A percentile compares a stretch with the other conserved stretches of the same genome.
These are phyloP conservation scores for Yamadazyma kitorensis DNA, from an alignment of 805 yeast species.

Conservation along the genomic window DNA sequence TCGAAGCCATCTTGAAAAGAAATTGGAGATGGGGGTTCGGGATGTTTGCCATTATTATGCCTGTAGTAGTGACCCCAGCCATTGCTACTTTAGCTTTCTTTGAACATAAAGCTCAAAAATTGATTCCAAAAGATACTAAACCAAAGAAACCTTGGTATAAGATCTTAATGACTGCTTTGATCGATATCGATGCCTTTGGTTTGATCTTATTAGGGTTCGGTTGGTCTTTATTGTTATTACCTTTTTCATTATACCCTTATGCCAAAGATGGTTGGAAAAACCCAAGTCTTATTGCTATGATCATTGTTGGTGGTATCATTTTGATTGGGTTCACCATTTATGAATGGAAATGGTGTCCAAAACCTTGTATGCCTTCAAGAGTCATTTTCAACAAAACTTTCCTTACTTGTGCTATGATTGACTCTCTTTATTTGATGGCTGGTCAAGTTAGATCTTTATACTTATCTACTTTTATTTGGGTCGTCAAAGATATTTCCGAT, in stretches of 20 bases:
- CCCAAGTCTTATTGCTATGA: conserved; percentile 43
- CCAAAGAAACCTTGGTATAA: background rate
- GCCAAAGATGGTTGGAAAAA: conserved; percentile 34
- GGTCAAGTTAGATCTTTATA: conserved; percentile 27
- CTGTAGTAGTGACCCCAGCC: conserved; percentile 36
- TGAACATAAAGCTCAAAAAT: conserved; percentile 27
- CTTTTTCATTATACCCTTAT: conserved; percentile 32
- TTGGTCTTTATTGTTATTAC: conserved; percentile 36
- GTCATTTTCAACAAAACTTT: conserved; percentile 33
- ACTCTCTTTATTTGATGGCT: conserved; percentile 28
- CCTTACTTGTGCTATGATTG: conserved; percentile 30
- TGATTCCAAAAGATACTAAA: conserved; percentile 6
- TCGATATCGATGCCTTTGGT: conserved; percentile 39
- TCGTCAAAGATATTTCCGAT: conserved; percentile 26
- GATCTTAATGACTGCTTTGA: conserved; percentile 6
- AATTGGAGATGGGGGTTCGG: conserved; percentile 57
- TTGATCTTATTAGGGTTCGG: conserved; percentile 36
- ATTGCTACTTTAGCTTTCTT: conserved; percentile 25
- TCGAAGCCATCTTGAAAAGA: conserved; percentile 22
- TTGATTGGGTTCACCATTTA: conserved; percentile 31
- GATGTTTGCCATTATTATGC: conserved; percentile 46
- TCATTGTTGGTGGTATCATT: conserved; percentile 36
- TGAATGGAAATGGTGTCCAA: conserved; percentile 34
- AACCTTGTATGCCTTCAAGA: conserved; percentile 36
- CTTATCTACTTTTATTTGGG: conserved; percentile 32